phyloP scores from a whole-genome alignment of 495 filamentous ascomycete genomes.

The Thermothielavioides terrestris region DNA sequence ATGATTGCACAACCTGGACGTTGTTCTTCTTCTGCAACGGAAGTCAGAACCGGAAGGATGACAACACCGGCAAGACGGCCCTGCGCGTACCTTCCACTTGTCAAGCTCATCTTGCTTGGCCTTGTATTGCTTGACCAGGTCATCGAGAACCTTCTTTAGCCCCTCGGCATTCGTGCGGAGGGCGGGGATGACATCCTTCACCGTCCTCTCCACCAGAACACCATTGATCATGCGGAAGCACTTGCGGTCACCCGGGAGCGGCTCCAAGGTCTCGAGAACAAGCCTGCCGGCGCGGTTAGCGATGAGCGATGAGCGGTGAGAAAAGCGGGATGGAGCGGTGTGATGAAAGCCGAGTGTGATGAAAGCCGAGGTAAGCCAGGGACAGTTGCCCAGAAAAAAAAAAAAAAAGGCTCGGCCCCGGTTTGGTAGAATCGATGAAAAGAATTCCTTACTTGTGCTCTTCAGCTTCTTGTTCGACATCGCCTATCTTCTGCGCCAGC shows the following conservation, averaged over 20 bases:
- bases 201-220: constrained; percentile 86
- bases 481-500: constrained; percentile 90
- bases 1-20: constrained; percentile 84
- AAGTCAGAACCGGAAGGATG: constrained; percentile 10
- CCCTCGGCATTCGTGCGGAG: constrained; percentile 93
- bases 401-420: background rate
- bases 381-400: constrained; percentile 1
- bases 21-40: constrained; percentile 89
- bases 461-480: constrained; percentile 92
- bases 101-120: constrained; percentile 89
- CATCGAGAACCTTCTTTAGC: constrained; percentile 90
- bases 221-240: constrained; percentile 99
- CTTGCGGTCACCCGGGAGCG: constrained; percentile 77
- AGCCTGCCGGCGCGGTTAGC: constrained; percentile 51
- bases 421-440: background rate
- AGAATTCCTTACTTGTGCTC: constrained; percentile 79
- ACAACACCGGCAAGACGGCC: background rate
- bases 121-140: constrained; percentile 95
- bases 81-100: constrained; percentile 81
- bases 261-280: constrained; percentile 86
- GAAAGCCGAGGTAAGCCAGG: constrained; percentile 10
- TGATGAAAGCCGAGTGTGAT: constrained; percentile 19
- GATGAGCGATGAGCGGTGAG: constrained; percentile 32
- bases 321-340: constrained; percentile 28
- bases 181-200: constrained; percentile 82